Evolutionary conservation across 2,329 filamentous ascomycete genomes (phyloP).

Genomic region (Venturia pyrina): DNA sequence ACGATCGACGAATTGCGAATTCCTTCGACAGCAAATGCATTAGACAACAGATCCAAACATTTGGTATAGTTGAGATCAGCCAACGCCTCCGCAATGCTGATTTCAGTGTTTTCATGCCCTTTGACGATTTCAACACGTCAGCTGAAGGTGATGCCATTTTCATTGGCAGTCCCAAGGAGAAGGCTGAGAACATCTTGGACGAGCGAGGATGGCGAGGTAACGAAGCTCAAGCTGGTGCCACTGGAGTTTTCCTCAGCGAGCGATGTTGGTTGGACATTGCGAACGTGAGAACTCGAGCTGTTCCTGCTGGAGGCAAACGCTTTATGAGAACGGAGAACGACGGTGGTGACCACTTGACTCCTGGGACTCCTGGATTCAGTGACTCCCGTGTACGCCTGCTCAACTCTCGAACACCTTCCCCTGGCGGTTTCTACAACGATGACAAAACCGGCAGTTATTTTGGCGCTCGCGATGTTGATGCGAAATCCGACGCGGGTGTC

Average conservation of each 20-base stretch:
- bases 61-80: constrained; percentile 95
- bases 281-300: constrained; percentile 45
- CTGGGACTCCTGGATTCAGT: constrained; percentile 44
- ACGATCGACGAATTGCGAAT: constrained; percentile 92
- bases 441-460: constrained; percentile 82
- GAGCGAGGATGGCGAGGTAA: constrained; percentile 88
- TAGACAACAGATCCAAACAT: constrained; percentile 83
- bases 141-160: constrained; percentile 64
- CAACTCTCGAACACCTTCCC: constrained; percentile 35
- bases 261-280: constrained; percentile 89
- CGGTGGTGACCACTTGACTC: constrained; percentile 46
- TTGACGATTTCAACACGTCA: constrained; percentile 86
- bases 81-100: constrained; percentile 86
- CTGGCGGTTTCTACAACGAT: constrained; percentile 54
- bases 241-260: constrained; percentile 91
- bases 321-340: constrained; percentile 37
- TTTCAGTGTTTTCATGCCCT: constrained; percentile 91
- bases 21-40: constrained; percentile 99
- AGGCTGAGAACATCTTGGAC: constrained; percentile 82
- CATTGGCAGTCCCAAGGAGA: constrained; percentile 86
- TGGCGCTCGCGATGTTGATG: constrained; percentile 65
- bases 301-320: constrained; percentile 21
- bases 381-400: constrained; percentile 50
- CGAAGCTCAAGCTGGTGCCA: constrained; percentile 82
- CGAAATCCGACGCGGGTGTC: constrained; percentile 80